Evolutionary conservation across 2,329 filamentous ascomycete species (phyloP), one percentile per base, ranked within the genome.

Genomic region (Madurella mycetomatis): DNA sequence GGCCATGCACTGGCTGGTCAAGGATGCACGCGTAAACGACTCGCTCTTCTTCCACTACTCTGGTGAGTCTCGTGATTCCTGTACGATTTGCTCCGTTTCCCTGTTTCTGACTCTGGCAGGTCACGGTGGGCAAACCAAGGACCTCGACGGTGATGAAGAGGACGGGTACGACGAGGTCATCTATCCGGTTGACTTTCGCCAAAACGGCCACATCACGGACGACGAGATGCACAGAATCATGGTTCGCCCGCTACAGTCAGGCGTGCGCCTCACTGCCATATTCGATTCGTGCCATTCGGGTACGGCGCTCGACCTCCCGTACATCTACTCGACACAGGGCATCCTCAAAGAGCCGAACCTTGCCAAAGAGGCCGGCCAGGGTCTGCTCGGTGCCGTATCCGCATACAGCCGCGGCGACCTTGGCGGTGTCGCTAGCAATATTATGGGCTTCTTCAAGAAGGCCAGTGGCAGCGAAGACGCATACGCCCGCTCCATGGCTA

Each of bases 1-100:
- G 50, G 92, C 92, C 31, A 97, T 97, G 92, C 92, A 96, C 69
- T 97, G 92, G 92, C 76, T 97, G 17, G 90, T 96, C 54, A 96
- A 96, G 73, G 92, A 96, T 67, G 92, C 92, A 4, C 82, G 82
- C 54, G 88, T 91, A 0, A 95, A 96, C 68, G 92, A 97, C 69
- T 95, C 92, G 4, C 80, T 97, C 7, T 97, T 97, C 74, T 96
- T 97, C 76, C 92, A 97, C 73, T 97, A 96, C 70, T 96, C 92
- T 40, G 91, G 88, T 91, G 73, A 63, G 82, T 68, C 40, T 8
- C 19, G 34, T 37, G 18, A n/a, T 9, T 5, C 8, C 30, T 42
- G 41, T 19, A 7, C 17, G 11, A 16, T 9, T 39, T 41, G 15
- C 56, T 31, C 32, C 15, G 11, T 8, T 16, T 16, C 31, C 34